A percentile compares a stretch with the other conserved stretches of the same genome.
Evolutionary conservation across 1,284 basidiomycete genomes (phyloP).

Genomic region (Tylopilus orsonianus): DNA sequence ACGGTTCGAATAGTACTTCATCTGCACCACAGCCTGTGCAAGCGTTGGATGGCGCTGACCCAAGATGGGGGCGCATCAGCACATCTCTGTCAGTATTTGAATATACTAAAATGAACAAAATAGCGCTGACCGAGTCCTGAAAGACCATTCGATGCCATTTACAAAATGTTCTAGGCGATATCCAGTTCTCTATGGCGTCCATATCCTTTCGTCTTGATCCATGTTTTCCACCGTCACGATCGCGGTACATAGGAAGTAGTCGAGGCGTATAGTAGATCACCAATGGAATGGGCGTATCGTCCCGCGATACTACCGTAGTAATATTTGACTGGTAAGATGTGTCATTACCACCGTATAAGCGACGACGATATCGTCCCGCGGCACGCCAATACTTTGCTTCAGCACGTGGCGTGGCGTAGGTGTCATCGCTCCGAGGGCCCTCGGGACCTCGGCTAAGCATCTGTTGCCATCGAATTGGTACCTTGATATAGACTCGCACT

Average conservation of each 20-base stretch:
- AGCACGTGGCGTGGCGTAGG: slow-evolving; percentile 24
- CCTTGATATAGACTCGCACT: slow-evolving; percentile 10
- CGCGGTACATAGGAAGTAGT: slow-evolving; percentile 32
- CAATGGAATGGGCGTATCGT: slow-evolving; percentile 10
- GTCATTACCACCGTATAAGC: slow-evolving; percentile 28
- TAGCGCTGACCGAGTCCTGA: slow-evolving; percentile 33
- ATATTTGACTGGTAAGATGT: background rate
- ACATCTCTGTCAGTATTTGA: background rate
- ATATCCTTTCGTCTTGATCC: background rate
- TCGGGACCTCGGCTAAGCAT: background rate
- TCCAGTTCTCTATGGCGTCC: slow-evolving; percentile 9
- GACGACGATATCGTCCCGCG: slow-evolving; percentile 27
- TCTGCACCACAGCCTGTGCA: slow-evolving; percentile 29
- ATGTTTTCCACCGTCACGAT: slow-evolving; percentile 1
- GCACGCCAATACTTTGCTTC: slow-evolving; percentile 35
- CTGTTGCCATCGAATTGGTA: slow-evolving; percentile 14
- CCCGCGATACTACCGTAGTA: background rate
- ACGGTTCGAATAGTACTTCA: slow-evolving; percentile 36
- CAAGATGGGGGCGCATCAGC: background rate
- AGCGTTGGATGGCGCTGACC: slow-evolving; percentile 37
- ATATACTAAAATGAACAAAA: background rate
- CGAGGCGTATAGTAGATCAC: slow-evolving; percentile 32
- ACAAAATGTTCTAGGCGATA: slow-evolving; percentile 36
- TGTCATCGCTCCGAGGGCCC: slow-evolving; percentile 1
- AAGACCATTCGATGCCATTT: slow-evolving; percentile 46